Evolutionary conservation across 345 rosid genomes (phyloP).

Genomic region (Citrus hindsii): DNA sequence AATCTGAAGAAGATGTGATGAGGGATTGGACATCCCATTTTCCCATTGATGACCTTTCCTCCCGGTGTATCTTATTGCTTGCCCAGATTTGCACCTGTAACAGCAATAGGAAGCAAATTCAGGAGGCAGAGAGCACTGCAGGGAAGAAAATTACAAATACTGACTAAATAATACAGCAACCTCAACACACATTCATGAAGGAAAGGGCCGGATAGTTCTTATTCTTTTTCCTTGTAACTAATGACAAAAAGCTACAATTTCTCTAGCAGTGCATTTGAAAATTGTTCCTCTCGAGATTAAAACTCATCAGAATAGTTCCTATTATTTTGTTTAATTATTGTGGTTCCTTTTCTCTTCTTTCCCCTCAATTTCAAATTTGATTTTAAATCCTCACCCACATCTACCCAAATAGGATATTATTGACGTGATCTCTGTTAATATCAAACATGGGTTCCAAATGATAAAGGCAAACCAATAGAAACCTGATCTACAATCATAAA

Average conservation of each 20-base stretch:
- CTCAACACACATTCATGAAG: not conserved
- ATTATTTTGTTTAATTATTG: no score
- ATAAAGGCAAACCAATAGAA: not conserved
- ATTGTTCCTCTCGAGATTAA: no score
- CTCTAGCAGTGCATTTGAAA: no score
- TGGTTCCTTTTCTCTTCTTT: no score
- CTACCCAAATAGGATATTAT: no score
- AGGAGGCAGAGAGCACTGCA: not conserved
- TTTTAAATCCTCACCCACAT: no score
- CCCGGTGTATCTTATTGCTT: constrained; percentile 73
- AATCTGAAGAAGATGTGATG: constrained; percentile 59
- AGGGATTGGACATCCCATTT: constrained; percentile 92
- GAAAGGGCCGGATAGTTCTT: no score
- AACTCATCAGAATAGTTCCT: no score
- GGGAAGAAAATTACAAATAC: not conserved
- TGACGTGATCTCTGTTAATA: not conserved
- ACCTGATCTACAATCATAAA: not conserved
- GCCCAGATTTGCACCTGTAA: constrained; percentile 94
- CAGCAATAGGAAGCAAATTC: constrained; percentile 10
- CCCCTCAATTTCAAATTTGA: no score
- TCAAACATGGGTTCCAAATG: not conserved
- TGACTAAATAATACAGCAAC: not conserved
- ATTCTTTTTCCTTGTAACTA: no score
- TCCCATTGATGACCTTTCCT: constrained; percentile 81
- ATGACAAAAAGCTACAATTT: no score